Conservation (phyloP, 257 asterid genomes). For the Schizonepeta tenuifolia region DNA sequence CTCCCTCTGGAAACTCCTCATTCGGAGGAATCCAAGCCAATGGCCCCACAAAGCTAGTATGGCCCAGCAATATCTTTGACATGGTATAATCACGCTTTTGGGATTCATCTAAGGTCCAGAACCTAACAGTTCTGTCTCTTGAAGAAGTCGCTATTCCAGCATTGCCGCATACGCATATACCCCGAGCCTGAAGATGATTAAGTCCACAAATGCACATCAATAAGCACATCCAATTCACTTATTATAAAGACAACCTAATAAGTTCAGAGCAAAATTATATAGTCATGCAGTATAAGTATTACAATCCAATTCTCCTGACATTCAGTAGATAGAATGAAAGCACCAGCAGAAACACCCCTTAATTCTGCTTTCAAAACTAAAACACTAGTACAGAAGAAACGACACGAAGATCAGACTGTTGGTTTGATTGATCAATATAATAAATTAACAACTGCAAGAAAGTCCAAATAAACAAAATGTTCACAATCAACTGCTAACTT, state of each 20-base stretch:
- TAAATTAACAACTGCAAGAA: background rate
- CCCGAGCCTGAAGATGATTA: constrained; percentile 70
- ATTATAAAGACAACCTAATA: background rate
- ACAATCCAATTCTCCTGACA: constrained; percentile 2
- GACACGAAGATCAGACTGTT: background rate
- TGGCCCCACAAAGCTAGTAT: constrained; percentile 97
- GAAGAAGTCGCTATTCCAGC: constrained; percentile 95
- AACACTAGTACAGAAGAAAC: background rate
- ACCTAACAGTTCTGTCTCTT: constrained; percentile 82
- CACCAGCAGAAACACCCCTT: background rate
- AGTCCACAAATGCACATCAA: constrained; percentile 1
- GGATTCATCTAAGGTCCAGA: constrained; percentile 73
- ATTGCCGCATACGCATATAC: constrained; percentile 81
- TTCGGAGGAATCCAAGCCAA: constrained; percentile 81
- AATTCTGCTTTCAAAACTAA: background rate
- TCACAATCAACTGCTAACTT: constrained; percentile 7
- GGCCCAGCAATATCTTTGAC: constrained; percentile 85
- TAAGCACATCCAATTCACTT: background rate
- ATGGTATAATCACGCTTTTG: constrained; percentile 54
- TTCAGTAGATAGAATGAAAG: constrained; percentile 11
- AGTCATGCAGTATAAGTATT: constrained; percentile 7
- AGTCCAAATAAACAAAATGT: background rate
- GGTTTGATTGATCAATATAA: background rate
- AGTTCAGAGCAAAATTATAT: background rate
- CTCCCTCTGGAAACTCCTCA: constrained; percentile 88